Percentiles rank a stretch among this genome's conserved stretches.
Evolutionary conservation across 768 basidiomycete genomes (phyloP).

Genomic region (Lyophyllum shimeji): DNA sequence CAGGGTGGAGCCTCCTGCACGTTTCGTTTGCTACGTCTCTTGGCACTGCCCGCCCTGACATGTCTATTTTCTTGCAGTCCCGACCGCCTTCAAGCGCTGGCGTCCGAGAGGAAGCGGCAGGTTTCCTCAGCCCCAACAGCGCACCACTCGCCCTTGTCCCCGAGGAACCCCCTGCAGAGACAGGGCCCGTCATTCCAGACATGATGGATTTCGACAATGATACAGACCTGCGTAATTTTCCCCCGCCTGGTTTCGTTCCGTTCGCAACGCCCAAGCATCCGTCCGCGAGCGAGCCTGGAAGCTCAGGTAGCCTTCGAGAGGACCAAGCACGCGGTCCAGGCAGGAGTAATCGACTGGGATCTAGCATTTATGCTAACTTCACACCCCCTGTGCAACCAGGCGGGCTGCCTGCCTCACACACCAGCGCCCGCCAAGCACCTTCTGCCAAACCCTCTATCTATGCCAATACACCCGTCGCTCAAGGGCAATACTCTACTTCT

Average conservation of each 20-base stretch:
- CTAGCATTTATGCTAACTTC: neutral
- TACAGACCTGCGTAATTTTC: neutral
- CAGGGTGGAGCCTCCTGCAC: conserved; percentile 15
- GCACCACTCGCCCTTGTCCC: neutral
- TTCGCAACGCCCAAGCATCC: neutral
- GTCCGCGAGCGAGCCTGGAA: neutral
- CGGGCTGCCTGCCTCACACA: neutral
- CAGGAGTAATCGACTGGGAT: neutral
- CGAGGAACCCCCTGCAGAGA: neutral
- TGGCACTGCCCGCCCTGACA: neutral
- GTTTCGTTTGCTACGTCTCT: neutral
- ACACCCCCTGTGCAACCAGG: neutral
- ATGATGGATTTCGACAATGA: neutral
- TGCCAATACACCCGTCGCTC: neutral
- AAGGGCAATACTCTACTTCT: too few species aligned
- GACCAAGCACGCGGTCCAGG: neutral
- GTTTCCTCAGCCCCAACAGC: conserved; percentile 1
- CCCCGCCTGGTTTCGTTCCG: conserved; percentile 2
- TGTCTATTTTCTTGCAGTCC: neutral
- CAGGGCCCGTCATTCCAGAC: neutral
- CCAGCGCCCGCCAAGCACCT: neutral
- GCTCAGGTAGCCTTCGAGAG: neutral
- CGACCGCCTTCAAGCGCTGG: conserved; percentile 2
- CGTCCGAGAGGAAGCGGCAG: neutral
- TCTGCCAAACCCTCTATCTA: neutral